Base-by-base conservation (phyloP, 495 filamentous ascomycete species). In the Penicillium goetzii region DNA sequence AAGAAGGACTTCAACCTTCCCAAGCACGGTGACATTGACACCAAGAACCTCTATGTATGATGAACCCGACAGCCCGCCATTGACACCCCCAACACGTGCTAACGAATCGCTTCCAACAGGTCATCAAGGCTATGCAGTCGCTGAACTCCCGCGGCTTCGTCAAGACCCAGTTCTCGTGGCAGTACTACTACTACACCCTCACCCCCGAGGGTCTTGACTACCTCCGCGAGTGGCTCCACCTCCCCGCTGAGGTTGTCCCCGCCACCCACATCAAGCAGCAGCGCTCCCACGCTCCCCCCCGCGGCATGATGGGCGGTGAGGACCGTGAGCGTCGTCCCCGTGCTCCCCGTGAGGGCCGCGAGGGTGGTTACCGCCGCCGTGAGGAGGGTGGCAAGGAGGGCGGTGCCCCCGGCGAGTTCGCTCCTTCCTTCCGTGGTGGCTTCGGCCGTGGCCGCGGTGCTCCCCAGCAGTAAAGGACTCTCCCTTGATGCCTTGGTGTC, bases 131-230 rank as follows among this genome's bases (percentile, higher is more conserved):
- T 67, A 86, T 86, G 83, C 95, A 99, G 86, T 99, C 95, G 64
- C 87, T 99, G 74, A 93, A 88, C 84, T 98, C 95, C 74, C 92
- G 94, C 79, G 93, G 93, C 78, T 99, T 89, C 81, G 86, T 99
- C 83, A 98, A 98, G 90, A 99, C 95, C 70, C 95, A 93, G 81
- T 99, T 99, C 90, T 96, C 92, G 64, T 99, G 95, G 95, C 95
- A 99, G 86, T 98, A 93, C 89, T 99, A 97, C 89, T 99, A 99
- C 90, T 99, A 99, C 89, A 99, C 96, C 81, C 89, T 99, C 78
- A 99, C 95, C 78, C 92, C 93, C 72, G 94, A 97, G 78, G 95
- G 95, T 85, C 93, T 99, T 77, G 94, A 97, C 87, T 99, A 98
- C 88, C 93, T 99, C 78, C 96, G 95, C 72, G 95, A 99, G 86